These are phyloP conservation scores for Phytopythium delawarense DNA, from an alignment of 352 stramenopile species.

Conservation along the genomic window DNA sequence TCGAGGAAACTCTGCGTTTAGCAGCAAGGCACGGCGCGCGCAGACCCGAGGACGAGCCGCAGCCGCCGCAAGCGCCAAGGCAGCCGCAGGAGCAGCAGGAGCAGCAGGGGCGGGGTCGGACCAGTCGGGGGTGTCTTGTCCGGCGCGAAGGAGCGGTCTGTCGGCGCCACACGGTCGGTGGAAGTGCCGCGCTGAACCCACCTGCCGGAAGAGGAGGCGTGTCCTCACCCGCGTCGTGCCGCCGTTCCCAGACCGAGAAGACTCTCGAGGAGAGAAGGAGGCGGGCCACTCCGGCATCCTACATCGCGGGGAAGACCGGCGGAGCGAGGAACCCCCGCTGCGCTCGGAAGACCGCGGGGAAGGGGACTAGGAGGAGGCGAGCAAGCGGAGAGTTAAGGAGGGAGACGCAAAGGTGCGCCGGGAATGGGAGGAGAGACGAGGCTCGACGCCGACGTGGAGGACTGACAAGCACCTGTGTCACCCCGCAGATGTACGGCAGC, in stretches of 20 bases:
- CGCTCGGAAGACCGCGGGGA: neutral
- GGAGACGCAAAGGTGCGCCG: neutral
- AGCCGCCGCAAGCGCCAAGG: no score
- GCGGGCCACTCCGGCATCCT: no score
- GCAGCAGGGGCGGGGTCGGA: neutral
- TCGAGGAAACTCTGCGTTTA: neutral
- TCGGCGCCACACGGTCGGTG: neutral
- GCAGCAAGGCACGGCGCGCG: neutral
- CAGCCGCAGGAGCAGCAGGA: neutral
- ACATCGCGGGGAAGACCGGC: neutral
- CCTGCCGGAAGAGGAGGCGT: neutral
- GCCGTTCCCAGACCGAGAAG: neutral
- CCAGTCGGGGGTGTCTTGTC: neutral
- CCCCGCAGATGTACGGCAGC: slow-evolving; percentile 28
- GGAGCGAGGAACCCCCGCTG: neutral
- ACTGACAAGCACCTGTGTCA: neutral
- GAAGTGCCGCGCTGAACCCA: neutral
- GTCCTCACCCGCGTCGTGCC: neutral
- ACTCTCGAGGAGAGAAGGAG: neutral
- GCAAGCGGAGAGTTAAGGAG: neutral
- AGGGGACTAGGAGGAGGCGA: neutral
- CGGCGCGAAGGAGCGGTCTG: neutral
- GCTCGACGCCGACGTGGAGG: neutral
- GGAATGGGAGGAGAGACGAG: neutral
- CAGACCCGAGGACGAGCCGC: slow-evolving; percentile 1